Conservation (phyloP, 1,284 basidiomycete genomes). For the Mycena citricolor region DNA sequence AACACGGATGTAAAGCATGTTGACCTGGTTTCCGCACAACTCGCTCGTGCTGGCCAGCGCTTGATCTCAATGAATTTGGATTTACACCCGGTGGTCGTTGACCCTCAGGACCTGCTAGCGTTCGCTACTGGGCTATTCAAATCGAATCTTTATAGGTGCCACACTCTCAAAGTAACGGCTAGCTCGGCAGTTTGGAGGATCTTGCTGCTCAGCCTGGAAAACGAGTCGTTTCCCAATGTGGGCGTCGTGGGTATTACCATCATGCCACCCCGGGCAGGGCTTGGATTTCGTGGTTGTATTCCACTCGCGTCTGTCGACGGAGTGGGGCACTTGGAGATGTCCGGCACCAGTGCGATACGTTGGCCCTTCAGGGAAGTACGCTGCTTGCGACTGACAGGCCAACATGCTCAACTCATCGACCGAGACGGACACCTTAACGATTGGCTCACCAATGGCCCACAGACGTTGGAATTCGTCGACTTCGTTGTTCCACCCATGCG, state of each 20-base stretch:
- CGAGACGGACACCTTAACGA: constrained; percentile 7
- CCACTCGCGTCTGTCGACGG: not conserved
- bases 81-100: not conserved
- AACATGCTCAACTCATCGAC: constrained; percentile 1
- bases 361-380: no score
- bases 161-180: not conserved
- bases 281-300: constrained; percentile 9
- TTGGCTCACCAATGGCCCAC: constrained; percentile 7
- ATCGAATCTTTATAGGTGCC: no score
- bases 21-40: constrained; percentile 1
- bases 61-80: constrained; percentile 2
- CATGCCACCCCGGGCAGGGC: constrained; percentile 6
- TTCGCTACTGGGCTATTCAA: no score
- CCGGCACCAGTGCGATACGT: no score
- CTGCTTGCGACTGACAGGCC: constrained; percentile 2
- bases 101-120: not conserved
- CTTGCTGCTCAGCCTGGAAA: not conserved
- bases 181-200: not conserved
- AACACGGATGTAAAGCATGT: constrained; percentile 1
- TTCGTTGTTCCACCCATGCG: constrained; percentile 14
- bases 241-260: constrained; percentile 4
- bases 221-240: constrained; percentile 6
- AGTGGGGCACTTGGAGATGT: constrained; percentile 8
- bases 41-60: constrained; percentile 5
- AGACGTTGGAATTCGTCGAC: constrained; percentile 5